Evolutionary conservation across 1,139 yeast genomes (phyloP).

Genomic region (Tardiomyces depauwii): DNA sequence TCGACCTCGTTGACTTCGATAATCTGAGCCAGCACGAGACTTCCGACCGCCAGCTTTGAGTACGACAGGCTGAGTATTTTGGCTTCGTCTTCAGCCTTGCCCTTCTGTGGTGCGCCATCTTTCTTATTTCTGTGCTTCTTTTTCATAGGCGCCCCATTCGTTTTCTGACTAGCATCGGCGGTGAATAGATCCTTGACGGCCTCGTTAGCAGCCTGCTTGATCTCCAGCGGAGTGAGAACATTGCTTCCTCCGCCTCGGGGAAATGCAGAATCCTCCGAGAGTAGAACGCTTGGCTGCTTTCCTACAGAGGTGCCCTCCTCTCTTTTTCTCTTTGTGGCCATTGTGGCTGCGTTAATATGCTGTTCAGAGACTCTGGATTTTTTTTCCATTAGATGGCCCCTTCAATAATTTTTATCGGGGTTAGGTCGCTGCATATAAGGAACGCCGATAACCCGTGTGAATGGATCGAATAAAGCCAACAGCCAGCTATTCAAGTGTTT

Average conservation of each 20-base stretch:
- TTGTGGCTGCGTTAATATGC: not conserved
- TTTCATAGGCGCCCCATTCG: conserved; percentile 6
- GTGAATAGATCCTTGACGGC: conserved; percentile 72
- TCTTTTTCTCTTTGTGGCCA: conserved; percentile 1
- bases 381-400: not conserved
- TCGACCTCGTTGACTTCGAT: conserved; percentile 49
- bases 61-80: conserved; percentile 30
- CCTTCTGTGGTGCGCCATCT: conserved; percentile 10
- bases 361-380: not conserved
- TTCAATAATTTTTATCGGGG: not conserved
- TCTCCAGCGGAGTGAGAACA: conserved; percentile 77
- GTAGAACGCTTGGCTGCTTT: conserved; percentile 6
- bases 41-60: conserved; percentile 56
- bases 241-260: conserved; percentile 79
- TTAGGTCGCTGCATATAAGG: not conserved
- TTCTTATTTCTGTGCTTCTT: conserved; percentile 17
- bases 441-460: too few species aligned
- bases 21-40: conserved; percentile 68
- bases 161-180: conserved; percentile 13
- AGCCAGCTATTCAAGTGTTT: too few species aligned
- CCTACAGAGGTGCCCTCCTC: not conserved
- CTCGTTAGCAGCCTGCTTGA: conserved; percentile 86
- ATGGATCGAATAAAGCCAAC: too few species aligned
- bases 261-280: conserved; percentile 43
- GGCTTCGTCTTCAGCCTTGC: conserved; percentile 34